These are phyloP conservation scores for Botrytis fragariae DNA, from an alignment of 2,329 filamentous ascomycete species.

Conservation along the genomic window DNA sequence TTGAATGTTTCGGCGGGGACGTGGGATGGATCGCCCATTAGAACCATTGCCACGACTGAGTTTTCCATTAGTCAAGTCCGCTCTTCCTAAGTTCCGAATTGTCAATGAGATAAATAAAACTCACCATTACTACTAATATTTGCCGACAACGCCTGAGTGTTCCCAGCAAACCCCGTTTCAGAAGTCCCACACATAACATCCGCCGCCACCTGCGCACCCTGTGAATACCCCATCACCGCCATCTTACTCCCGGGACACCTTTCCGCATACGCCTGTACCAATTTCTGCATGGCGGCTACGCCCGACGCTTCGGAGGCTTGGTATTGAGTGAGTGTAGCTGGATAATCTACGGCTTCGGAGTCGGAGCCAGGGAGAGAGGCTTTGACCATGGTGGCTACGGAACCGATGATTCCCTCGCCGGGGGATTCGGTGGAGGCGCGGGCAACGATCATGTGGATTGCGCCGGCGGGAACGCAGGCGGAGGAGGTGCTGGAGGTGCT, in stretches of 20 bases:
- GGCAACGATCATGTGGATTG: constrained; percentile 40
- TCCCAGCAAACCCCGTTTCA: background rate
- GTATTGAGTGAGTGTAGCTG: constrained; percentile 36
- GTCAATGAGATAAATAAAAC: background rate
- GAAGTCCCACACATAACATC: constrained; percentile 36
- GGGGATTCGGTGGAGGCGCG: constrained; percentile 39
- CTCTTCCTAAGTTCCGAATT: no score
- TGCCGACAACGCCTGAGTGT: constrained; percentile 21
- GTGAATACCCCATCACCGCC: constrained; percentile 28
- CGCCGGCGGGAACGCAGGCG: background rate
- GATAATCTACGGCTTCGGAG: constrained; percentile 39
- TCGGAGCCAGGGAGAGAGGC: constrained; percentile 37
- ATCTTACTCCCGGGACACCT: constrained; percentile 36
- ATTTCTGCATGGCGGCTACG: constrained; percentile 35
- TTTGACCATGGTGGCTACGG: constrained; percentile 38
- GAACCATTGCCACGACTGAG: constrained; percentile 36
- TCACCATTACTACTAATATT: constrained; percentile 8
- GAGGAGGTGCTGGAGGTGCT: background rate
- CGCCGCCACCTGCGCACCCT: constrained; percentile 35
- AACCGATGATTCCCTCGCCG: constrained; percentile 39
- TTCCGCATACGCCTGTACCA: constrained; percentile 37
- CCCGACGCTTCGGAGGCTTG: constrained; percentile 35
- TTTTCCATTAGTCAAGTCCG: constrained; percentile 23
- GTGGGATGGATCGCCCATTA: constrained; percentile 41
- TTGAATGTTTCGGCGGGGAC: constrained; percentile 36